Evolutionary conservation across 768 basidiomycete genomes (phyloP), one percentile per base, ranked within the genome.

Genomic region (Termitomyces titanicus): DNA sequence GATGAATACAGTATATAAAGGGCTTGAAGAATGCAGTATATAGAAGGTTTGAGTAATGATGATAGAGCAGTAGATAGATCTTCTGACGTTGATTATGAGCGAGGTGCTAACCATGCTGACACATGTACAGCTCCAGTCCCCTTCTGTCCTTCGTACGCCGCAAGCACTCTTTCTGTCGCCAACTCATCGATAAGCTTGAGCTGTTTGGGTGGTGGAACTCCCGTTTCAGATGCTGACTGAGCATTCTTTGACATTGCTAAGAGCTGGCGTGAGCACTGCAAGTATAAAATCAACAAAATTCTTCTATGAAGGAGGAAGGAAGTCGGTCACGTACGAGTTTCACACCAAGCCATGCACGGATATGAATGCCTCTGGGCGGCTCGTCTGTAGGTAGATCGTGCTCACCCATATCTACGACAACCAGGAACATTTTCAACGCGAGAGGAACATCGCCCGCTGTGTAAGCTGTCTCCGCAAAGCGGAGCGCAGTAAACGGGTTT

Each of bases 391-490:
- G 66, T 18, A 70, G 75, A 54, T 83, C 84, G 5, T 72, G 73
- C 35, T 86, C 85, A 3, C 78, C 78, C 88, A 94, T 93, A 62
- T 95, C 92, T 11, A 89, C 76, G 0, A 83, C 85, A 29, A 85
- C 75, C 7, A 94, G 80, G 74, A 85, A 94, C 75, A 83, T 85
- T 68, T 90, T 89, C 51, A 92, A 74, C 2, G 93, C 84, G 8
- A 93, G 74, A 0, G 88, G 80, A 20, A 91, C 64, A 66, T 94
- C 92, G 2, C 79, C 82, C 0, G 84, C 77, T 0, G 91, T 90
- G 65, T 90, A 94, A 0, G 91, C 92, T 9, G 89, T 93, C 70
- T 97, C 94, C 0, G 92, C 94, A 47, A 85, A 86, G 60, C 88
- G 87, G n/a, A 94, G 79, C 54, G 85, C 79, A 37, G 89, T 85